Conservation (phyloP, 2,329 filamentous ascomycete species). For the Dryadomyces sulphureus region DNA sequence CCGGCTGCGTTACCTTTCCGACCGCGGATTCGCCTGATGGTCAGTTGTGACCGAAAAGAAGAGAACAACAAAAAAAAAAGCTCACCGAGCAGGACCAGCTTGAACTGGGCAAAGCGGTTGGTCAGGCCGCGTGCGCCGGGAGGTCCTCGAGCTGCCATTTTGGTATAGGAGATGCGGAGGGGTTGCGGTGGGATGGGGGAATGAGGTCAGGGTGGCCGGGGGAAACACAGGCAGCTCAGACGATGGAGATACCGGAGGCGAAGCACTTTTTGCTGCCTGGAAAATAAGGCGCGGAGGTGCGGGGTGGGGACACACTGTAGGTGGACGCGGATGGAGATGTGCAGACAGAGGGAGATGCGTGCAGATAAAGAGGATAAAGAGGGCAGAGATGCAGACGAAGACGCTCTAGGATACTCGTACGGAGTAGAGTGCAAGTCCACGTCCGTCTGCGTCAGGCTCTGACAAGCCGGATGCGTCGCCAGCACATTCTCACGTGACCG, state of each 20-base stretch:
- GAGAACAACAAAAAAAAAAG: slow-evolving; percentile 9
- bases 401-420: too few species aligned
- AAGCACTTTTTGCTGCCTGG: too few species aligned
- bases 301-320: too few species aligned
- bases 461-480: too few species aligned
- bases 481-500: too few species aligned
- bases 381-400: neutral
- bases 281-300: too few species aligned
- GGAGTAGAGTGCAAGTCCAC: too few species aligned
- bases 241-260: too few species aligned
- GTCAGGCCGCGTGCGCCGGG: slow-evolving; percentile 47
- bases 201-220: neutral
- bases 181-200: neutral
- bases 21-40: slow-evolving; percentile 84
- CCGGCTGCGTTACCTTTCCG: slow-evolving; percentile 57
- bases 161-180: neutral
- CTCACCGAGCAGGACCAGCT: slow-evolving; percentile 90
- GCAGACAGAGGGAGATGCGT: neutral
- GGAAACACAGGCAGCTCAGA: neutral
- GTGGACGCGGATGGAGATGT: too few species aligned
- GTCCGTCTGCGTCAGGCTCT: too few species aligned
- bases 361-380: neutral
- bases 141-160: slow-evolving; percentile 71
- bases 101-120: slow-evolving; percentile 96
- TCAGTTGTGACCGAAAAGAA: neutral